Evolutionary conservation across 345 rosid species (phyloP).

Genomic region (Eutrema yunnanense): DNA sequence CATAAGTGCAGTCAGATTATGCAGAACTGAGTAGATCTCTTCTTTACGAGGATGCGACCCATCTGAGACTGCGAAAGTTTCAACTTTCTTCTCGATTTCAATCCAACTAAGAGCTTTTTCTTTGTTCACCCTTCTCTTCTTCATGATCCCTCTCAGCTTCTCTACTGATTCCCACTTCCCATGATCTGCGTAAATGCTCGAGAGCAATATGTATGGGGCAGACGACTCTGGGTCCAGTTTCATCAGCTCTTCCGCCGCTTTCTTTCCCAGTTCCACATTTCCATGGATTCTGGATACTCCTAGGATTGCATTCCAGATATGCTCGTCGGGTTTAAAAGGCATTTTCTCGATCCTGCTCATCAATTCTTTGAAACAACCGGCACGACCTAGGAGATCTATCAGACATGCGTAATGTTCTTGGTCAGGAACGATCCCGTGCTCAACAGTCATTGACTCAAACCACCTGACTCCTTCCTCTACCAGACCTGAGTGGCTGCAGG

Average conservation of each 20-base stretch:
- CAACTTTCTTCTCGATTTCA: slow-evolving; percentile 41
- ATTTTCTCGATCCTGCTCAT: slow-evolving; percentile 40
- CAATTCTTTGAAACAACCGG: slow-evolving; percentile 48
- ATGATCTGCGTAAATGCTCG: slow-evolving; percentile 43
- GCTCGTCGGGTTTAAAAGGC: slow-evolving; percentile 44
- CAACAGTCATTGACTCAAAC: slow-evolving; percentile 43
- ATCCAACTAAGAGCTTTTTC: slow-evolving; percentile 65
- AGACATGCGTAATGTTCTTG: slow-evolving; percentile 74
- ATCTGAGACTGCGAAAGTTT: slow-evolving; percentile 44
- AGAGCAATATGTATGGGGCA: slow-evolving; percentile 52
- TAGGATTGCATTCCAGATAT: slow-evolving; percentile 46
- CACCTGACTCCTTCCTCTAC: slow-evolving; percentile 52
- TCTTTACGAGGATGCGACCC: slow-evolving; percentile 43
- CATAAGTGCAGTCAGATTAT: slow-evolving; percentile 39
- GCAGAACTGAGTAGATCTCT: slow-evolving; percentile 37
- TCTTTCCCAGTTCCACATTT: slow-evolving; percentile 47
- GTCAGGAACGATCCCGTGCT: slow-evolving; percentile 46
- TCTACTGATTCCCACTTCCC: slow-evolving; percentile 58
- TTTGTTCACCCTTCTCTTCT: slow-evolving; percentile 38
- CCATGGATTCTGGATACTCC: slow-evolving; percentile 55
- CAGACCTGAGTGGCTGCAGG: slow-evolving; percentile 71
- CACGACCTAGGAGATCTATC: slow-evolving; percentile 69
- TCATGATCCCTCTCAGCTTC: slow-evolving; percentile 53
- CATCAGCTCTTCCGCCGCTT: slow-evolving; percentile 49
- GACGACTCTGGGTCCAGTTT: slow-evolving; percentile 46